phyloP scores from a whole-genome alignment of 2,329 filamentous ascomycete genomes.

The Aspergillus phoenicis region DNA sequence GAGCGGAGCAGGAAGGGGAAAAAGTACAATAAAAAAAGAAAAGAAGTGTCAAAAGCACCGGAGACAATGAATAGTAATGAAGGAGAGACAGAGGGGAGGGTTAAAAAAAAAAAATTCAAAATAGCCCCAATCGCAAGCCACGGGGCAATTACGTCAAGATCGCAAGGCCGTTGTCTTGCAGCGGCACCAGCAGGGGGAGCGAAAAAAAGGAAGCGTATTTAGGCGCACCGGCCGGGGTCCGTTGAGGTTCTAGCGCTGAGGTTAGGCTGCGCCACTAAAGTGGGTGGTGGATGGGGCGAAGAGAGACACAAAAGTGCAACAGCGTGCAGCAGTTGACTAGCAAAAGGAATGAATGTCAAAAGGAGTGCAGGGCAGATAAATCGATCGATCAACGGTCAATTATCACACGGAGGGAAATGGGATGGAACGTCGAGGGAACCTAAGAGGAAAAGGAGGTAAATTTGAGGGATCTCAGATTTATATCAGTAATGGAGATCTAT shows the following conservation, averaged over 20 bases:
- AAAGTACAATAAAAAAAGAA: constrained; percentile 16
- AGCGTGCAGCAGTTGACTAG: not conserved
- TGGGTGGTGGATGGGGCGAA: constrained; percentile 12
- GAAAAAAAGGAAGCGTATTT: constrained; percentile 18
- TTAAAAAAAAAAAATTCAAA: constrained; percentile 26
- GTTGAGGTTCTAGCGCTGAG: constrained; percentile 21
- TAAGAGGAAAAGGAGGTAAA: constrained; percentile 3
- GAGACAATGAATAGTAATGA: constrained; percentile 21
- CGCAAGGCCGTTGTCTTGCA: constrained; percentile 24
- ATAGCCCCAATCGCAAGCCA: constrained; percentile 19
- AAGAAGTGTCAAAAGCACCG: constrained; percentile 25
- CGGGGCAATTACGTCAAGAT: constrained; percentile 28
- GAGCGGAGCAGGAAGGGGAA: constrained; percentile 13
- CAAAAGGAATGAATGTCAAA: constrained; percentile 11
- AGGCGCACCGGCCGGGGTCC: constrained; percentile 17
- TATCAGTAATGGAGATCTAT: constrained; percentile 16
- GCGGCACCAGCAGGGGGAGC: constrained; percentile 18
- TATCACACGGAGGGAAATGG: constrained; percentile 4
- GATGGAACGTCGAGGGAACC: not conserved
- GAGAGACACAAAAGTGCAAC: constrained; percentile 13
- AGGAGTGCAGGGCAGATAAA: constrained; percentile 10
- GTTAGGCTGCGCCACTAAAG: constrained; percentile 24
- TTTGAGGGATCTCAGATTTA: constrained; percentile 17
- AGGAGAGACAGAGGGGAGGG: constrained; percentile 14
- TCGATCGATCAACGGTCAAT: constrained; percentile 18